Conservation (phyloP, 768 basidiomycete genomes). For the Kwoniella shandongensis region DNA sequence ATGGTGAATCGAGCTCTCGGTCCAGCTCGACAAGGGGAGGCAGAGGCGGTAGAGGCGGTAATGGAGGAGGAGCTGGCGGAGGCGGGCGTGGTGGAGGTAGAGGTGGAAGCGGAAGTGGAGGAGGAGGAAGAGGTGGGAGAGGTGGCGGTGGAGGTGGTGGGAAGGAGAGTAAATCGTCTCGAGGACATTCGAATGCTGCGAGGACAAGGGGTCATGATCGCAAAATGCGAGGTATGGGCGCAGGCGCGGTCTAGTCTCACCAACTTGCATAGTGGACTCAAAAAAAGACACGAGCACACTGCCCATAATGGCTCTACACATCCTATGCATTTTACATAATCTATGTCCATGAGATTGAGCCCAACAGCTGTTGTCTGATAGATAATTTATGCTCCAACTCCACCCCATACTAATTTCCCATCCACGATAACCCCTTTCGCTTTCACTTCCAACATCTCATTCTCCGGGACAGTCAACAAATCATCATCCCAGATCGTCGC, state of each 20-base stretch:
- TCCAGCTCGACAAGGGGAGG: neutral
- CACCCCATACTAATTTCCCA: constrained; percentile 67
- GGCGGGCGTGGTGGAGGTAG: constrained; percentile 50
- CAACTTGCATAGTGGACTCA: too few relatives aligned
- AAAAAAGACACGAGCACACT: too few relatives aligned
- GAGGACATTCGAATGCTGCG: constrained; percentile 69
- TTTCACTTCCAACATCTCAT: constrained; percentile 66
- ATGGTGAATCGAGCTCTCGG: neutral
- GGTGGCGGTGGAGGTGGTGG: constrained; percentile 62
- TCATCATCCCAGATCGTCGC: constrained; percentile 79
- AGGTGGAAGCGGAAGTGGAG: constrained; percentile 51
- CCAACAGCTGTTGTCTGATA: too few relatives aligned
- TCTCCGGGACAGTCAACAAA: constrained; percentile 64
- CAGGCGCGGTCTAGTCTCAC: constrained; percentile 52
- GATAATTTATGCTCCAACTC: too few relatives aligned
- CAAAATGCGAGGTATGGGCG: constrained; percentile 71
- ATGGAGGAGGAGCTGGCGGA: constrained; percentile 52
- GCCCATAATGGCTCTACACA: too few relatives aligned
- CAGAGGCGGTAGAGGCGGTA: constrained; percentile 3
- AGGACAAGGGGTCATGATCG: constrained; percentile 83
- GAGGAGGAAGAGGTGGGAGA: constrained; percentile 30
- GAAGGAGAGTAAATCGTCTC: constrained; percentile 75
- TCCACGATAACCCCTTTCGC: constrained; percentile 75
- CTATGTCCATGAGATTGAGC: too few relatives aligned
- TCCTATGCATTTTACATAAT: too few relatives aligned